Evolutionary conservation across 805 yeast species (phyloP), one percentile per base, ranked within the genome.

Genomic region (Kodamaea fukazawae): DNA sequence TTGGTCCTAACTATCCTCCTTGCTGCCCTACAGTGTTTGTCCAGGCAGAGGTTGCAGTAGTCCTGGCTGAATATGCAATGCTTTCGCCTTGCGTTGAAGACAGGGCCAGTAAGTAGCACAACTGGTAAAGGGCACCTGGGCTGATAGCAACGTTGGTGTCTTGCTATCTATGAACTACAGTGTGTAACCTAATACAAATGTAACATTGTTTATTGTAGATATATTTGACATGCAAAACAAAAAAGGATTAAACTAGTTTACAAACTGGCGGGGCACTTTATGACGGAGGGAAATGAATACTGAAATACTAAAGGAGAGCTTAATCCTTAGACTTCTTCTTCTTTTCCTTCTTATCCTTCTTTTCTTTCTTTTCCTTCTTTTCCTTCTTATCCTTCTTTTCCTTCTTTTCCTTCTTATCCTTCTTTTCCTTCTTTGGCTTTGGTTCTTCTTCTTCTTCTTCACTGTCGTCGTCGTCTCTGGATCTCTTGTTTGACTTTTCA

Each of bases 291-390:
- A 39, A 33, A 25, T 18, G 33, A 40, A 36, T 34, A 30, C 38
- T 22, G 31, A 34, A 31, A 22, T 12, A 13, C 13, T 31, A 11
- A 18, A 31, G 16, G 40, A 25, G 16, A 18, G 36, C 38, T 49
- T 61, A 68, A 53, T 65, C 72, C 67, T 67, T 67, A 38, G 72
- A 67, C 70, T 68, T 67, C 61, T 67, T 67, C 64, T 66, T 64
- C 63, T 64, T 67, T 57, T 67, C 65, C 46, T 58, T 58, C 61
- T 65, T 65, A 59, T 64, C 61, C 63, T 63, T 66, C 60, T 67
- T 67, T 54, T 65, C 63, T 48, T 63, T 60, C 27, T 61, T 67
- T 46, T 61, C 67, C 20, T 65, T 71, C 29, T 60, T 60, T 54
- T 62, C 58, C 29, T 61, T 51, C 43, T 57, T 57, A 50, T 58